These are phyloP conservation scores for Coemansia sp. DNA, from an alignment of 192 early-diverging fungal genomes.

Conservation along the genomic window DNA sequence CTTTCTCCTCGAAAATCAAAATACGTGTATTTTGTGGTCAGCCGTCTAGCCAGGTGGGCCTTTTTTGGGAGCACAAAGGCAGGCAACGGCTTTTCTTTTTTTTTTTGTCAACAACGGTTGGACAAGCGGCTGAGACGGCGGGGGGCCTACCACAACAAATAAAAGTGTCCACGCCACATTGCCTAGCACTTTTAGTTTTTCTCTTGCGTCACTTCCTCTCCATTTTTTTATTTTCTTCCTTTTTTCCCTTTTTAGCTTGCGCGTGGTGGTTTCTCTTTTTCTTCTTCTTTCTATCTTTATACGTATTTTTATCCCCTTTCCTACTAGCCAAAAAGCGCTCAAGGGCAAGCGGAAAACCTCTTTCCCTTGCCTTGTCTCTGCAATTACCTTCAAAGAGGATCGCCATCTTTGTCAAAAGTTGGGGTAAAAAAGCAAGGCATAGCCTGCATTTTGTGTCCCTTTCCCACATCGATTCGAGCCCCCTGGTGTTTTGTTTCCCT, in stretches of 20 bases:
- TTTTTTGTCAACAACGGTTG: neutral
- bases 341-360: neutral
- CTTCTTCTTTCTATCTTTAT: neutral
- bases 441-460: neutral
- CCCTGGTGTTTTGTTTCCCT: neutral
- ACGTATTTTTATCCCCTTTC: neutral
- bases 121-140: neutral
- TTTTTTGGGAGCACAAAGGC: neutral
- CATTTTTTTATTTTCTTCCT: constrained; percentile 4
- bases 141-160: constrained; percentile 5
- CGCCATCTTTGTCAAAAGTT: neutral
- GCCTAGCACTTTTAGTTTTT: neutral
- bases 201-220: neutral
- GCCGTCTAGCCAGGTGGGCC: neutral
- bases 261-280: neutral
- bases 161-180: constrained; percentile 1
- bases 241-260: neutral
- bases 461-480: neutral
- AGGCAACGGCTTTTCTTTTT: neutral
- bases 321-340: no score
- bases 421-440: neutral
- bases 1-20: neutral
- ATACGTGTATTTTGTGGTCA: neutral
- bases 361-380: neutral
- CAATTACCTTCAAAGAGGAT: neutral